phyloP scores from a whole-genome alignment of 352 stramenopile genomes.

The Globisporangium cystogenes region DNA sequence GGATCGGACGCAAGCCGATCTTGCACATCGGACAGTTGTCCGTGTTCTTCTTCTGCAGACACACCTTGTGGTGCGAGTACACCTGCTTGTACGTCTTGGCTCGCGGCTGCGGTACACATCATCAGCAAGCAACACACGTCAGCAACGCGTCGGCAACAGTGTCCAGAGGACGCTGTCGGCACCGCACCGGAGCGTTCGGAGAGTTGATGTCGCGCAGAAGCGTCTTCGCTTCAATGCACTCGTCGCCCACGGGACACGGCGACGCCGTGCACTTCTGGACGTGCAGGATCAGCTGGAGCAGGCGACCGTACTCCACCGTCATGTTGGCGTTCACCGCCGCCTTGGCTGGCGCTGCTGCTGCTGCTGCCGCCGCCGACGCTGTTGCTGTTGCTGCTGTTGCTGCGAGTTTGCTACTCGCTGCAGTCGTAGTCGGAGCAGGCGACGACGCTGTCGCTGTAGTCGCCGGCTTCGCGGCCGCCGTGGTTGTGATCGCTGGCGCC shows the following conservation, averaged over 20 bases:
- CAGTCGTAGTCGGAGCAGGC: slow-evolving; percentile 7
- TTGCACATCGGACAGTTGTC: slow-evolving; percentile 82
- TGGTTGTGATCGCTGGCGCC: slow-evolving; percentile 6
- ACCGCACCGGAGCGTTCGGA: slow-evolving; percentile 51
- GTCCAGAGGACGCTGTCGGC: no score
- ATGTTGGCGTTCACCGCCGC: slow-evolving; percentile 46
- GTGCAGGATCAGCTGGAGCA: slow-evolving; percentile 84
- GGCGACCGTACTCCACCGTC: slow-evolving; percentile 75
- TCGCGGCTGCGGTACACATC: slow-evolving; percentile 27
- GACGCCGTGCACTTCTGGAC: slow-evolving; percentile 72
- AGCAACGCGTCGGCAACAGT: no score
- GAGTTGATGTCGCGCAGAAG: slow-evolving; percentile 73
- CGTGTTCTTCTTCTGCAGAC: slow-evolving; percentile 73
- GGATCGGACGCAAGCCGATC: slow-evolving; percentile 63
- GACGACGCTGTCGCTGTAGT: slow-evolving; percentile 13
- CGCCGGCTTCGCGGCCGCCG: slow-evolving; percentile 12
- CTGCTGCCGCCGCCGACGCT: slow-evolving; percentile 11
- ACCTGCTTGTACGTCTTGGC: slow-evolving; percentile 86
- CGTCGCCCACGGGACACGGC: slow-evolving; percentile 57
- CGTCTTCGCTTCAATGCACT: slow-evolving; percentile 69
- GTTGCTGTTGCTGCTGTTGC: slow-evolving; percentile 11
- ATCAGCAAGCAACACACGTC: background rate
- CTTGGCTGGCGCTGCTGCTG: slow-evolving; percentile 27
- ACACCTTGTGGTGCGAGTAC: slow-evolving; percentile 79
- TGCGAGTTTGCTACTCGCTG: background rate